Evolutionary conservation across 495 filamentous ascomycete species (phyloP).

Genomic region (Hypoxylon fuscum): DNA sequence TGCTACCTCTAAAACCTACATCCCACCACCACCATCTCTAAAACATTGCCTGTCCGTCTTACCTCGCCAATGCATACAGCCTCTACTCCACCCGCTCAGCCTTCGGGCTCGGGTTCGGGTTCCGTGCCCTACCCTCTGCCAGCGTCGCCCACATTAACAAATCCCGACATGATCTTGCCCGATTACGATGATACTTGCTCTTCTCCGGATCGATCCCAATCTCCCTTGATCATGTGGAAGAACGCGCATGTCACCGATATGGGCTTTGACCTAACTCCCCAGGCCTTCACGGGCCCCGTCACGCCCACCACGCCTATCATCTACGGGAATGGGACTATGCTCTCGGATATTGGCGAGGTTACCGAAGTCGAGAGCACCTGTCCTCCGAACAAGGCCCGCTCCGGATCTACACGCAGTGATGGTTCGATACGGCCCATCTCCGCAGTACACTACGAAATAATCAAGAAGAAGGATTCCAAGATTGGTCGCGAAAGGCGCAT

Average conservation of each 20-base stretch:
- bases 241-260: slow-evolving; percentile 47
- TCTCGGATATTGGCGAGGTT: slow-evolving; percentile 80
- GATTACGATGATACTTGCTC: slow-evolving; percentile 65
- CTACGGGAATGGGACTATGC: slow-evolving; percentile 68
- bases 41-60: slow-evolving; percentile 10
- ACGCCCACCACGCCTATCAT: slow-evolving; percentile 67
- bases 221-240: slow-evolving; percentile 57
- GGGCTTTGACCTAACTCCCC: slow-evolving; percentile 47
- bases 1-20: neutral
- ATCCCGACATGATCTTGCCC: slow-evolving; percentile 93
- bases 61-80: slow-evolving; percentile 32
- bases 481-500: slow-evolving; percentile 49
- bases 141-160: slow-evolving; percentile 86
- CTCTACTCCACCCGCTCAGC: slow-evolving; percentile 34
- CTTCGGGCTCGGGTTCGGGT: slow-evolving; percentile 28
- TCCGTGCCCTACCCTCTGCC: slow-evolving; percentile 54
- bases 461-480: slow-evolving; percentile 52
- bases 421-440: slow-evolving; percentile 31
- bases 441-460: slow-evolving; percentile 39
- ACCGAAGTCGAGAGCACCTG: slow-evolving; percentile 66
- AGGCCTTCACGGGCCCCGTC: slow-evolving; percentile 59
- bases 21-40: slow-evolving; percentile 5
- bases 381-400: slow-evolving; percentile 35
- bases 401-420: slow-evolving; percentile 35
- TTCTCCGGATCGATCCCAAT: slow-evolving; percentile 53